Evolutionary conservation across 352 stramenopile genomes (phyloP).

Genomic region (Elongisporangium prolatum): DNA sequence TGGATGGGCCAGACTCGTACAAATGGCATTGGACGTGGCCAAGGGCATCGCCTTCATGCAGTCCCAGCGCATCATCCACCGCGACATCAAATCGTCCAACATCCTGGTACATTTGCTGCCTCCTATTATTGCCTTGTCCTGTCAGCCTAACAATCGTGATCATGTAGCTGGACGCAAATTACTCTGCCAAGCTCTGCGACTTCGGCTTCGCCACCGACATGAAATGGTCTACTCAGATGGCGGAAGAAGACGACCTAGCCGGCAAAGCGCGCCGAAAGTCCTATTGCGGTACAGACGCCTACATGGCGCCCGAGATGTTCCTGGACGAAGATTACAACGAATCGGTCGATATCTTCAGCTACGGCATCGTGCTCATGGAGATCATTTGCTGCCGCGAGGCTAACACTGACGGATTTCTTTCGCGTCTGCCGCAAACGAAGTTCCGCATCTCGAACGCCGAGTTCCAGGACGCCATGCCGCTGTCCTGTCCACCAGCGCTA

Average conservation of each 20-base stretch:
- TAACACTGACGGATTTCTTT: constrained; percentile 75
- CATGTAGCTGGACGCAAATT: constrained; percentile 48
- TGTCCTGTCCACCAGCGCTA: constrained; percentile 50
- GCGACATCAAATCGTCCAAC: constrained; percentile 88
- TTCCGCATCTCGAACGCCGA: constrained; percentile 59
- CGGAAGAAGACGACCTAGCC: constrained; percentile 17
- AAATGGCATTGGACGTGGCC: constrained; percentile 76
- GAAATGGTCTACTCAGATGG: constrained; percentile 21
- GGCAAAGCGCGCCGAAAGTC: constrained; percentile 64
- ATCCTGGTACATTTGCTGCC: constrained; percentile 34
- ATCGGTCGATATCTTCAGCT: constrained; percentile 83
- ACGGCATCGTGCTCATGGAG: constrained; percentile 86
- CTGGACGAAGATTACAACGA: constrained; percentile 83
- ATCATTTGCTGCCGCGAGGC: constrained; percentile 75
- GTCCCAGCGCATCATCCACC: constrained; percentile 68
- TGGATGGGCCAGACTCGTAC: constrained; percentile 54
- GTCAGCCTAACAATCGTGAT: neutral
- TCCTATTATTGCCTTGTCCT: neutral
- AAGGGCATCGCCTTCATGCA: constrained; percentile 96
- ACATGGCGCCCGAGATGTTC: constrained; percentile 84
- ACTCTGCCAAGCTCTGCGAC: constrained; percentile 77
- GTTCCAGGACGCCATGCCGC: constrained; percentile 61
- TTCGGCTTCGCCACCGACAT: constrained; percentile 83
- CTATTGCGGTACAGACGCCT: constrained; percentile 84
- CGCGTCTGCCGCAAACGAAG: constrained; percentile 81